A percentile compares a stretch with the other conserved stretches of the same genome.
Evolutionary conservation across 106 monocot genomes (phyloP).

Genomic region (Dendrobium officinale): DNA sequence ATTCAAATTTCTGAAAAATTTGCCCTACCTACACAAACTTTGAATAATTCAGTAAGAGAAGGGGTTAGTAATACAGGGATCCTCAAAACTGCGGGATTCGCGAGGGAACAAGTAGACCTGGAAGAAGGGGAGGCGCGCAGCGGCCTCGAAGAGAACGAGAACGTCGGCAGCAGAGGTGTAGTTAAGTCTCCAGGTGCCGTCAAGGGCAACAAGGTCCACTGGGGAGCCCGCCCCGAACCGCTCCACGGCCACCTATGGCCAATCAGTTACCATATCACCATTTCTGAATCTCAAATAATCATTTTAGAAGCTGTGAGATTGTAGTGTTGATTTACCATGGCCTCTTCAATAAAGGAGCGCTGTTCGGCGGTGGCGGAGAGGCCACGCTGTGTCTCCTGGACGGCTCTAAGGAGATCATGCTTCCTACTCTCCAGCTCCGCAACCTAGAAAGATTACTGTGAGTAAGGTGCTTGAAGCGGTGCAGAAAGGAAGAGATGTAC

Average conservation of each 20-base stretch:
- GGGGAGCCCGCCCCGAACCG: slow-evolving; percentile 42
- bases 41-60: neutral
- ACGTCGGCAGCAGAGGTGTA: slow-evolving; percentile 91
- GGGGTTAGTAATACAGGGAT: neutral
- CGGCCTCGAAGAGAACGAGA: slow-evolving; percentile 76
- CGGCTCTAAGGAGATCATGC: slow-evolving; percentile 61
- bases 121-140: slow-evolving; percentile 58
- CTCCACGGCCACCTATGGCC: slow-evolving; percentile 57
- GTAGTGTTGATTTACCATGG: slow-evolving; percentile 33
- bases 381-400: slow-evolving; percentile 86
- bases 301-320: neutral
- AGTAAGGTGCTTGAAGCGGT: neutral
- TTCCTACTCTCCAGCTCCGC: slow-evolving; percentile 58
- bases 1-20: slow-evolving; percentile 94
- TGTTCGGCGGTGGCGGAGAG: slow-evolving; percentile 61
- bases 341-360: slow-evolving; percentile 85
- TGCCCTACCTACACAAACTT: slow-evolving; percentile 63
- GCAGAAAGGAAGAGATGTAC: neutral
- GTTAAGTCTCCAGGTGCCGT: slow-evolving; percentile 81
- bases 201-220: slow-evolving; percentile 49
- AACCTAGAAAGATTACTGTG: neutral
- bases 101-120: slow-evolving; percentile 21
- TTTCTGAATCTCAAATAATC: neutral
- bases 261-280: neutral
- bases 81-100: neutral